A percentile compares a stretch with the other conserved stretches of the same genome.
phyloP scores from a whole-genome alignment of 2,329 filamentous ascomycete genomes.

The Stagonosporopsis tanaceti region DNA sequence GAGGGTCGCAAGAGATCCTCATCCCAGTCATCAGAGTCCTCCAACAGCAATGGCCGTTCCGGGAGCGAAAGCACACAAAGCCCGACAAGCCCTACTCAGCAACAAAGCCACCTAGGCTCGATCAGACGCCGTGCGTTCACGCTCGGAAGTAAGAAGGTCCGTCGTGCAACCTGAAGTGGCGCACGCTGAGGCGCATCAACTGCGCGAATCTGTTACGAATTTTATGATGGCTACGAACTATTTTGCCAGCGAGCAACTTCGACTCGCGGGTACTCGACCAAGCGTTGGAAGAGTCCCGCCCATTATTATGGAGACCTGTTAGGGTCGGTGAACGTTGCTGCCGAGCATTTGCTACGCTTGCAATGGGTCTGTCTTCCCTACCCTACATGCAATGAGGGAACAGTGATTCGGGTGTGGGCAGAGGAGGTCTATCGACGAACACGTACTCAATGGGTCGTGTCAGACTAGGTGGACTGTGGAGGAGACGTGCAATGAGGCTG shows the following conservation, averaged over 20 bases:
- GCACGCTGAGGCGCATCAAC: slow-evolving; percentile 1
- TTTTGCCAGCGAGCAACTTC: background rate
- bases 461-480: background rate
- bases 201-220: slow-evolving; percentile 17
- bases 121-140: slow-evolving; percentile 39
- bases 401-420: background rate
- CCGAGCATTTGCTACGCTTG: background rate
- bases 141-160: slow-evolving; percentile 45
- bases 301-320: background rate
- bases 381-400: background rate
- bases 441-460: background rate
- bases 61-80: slow-evolving; percentile 33
- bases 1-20: slow-evolving; percentile 46
- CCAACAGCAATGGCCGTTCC: slow-evolving; percentile 31
- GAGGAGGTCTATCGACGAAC: background rate
- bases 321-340: background rate
- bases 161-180: slow-evolving; percentile 29
- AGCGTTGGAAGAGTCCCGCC: slow-evolving; percentile 41
- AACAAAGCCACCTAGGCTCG: slow-evolving; percentile 30
- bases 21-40: slow-evolving; percentile 43
- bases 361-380: background rate
- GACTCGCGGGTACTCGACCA: slow-evolving; percentile 30
- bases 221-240: slow-evolving; percentile 18
- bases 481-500: background rate
- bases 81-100: slow-evolving; percentile 39